A percentile compares a stretch with the other conserved stretches of the same genome.
Conservation (phyloP, 257 asterid species). For the Echium plantagineum region DNA sequence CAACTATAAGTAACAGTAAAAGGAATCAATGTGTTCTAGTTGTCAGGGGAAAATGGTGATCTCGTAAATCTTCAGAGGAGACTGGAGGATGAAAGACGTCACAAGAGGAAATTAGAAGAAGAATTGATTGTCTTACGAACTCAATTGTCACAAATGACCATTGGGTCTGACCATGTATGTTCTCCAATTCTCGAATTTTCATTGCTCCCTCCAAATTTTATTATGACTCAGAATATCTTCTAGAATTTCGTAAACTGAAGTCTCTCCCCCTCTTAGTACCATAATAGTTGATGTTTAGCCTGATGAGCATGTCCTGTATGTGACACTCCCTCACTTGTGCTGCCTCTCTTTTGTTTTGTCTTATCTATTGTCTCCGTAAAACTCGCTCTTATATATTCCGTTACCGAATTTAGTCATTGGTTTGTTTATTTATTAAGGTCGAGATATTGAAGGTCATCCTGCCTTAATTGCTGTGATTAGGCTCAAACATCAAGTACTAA, state of each 20-base stretch:
- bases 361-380: too few relatives aligned
- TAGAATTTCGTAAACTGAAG: not conserved
- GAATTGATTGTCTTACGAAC: slow-evolving; percentile 68
- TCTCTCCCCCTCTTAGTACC: too few relatives aligned
- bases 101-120: slow-evolving; percentile 86
- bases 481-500: too few relatives aligned
- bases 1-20: slow-evolving; percentile 15
- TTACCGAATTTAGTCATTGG: too few relatives aligned
- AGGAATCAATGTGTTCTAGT: slow-evolving; percentile 37
- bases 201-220: not conserved
- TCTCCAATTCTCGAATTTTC: slow-evolving; percentile 5
- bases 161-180: slow-evolving; percentile 70
- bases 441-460: too few relatives aligned
- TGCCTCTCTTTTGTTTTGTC: too few relatives aligned
- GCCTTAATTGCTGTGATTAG: too few relatives aligned
- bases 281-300: too few relatives aligned
- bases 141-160: slow-evolving; percentile 58
- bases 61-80: slow-evolving; percentile 47
- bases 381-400: too few relatives aligned
- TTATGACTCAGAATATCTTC: not conserved
- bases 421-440: too few relatives aligned
- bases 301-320: too few relatives aligned
- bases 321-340: too few relatives aligned
- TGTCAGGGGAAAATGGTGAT: slow-evolving; percentile 56
- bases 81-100: slow-evolving; percentile 70